Evolutionary conservation across 306 rosid species (phyloP).

Genomic region (Cucumis cinereus): DNA sequence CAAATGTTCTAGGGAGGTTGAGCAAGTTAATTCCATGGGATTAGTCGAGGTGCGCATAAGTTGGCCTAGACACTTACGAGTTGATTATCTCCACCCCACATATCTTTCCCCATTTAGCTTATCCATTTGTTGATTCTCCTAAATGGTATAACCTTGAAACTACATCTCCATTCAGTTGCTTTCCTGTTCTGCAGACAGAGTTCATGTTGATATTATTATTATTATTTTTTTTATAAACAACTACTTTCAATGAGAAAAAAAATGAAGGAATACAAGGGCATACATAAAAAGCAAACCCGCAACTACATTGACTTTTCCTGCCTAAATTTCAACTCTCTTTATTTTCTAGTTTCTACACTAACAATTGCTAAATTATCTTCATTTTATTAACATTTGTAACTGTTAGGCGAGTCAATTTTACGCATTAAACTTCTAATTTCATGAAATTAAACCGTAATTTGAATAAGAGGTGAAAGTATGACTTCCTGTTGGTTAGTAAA

Average conservation of each 20-base stretch:
- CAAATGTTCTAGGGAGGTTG: neutral
- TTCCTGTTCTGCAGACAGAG: neutral
- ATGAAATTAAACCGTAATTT: neutral
- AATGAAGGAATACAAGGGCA: no score
- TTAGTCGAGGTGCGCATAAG: no score
- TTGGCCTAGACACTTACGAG: neutral
- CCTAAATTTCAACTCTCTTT: neutral
- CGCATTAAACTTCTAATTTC: neutral
- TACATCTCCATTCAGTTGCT: neutral
- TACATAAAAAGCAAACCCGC: no score
- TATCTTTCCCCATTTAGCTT: neutral
- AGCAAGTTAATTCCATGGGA: no score
- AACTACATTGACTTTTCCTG: neutral
- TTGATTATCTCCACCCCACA: neutral
- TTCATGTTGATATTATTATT: neutral
- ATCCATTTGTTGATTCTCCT: neutral
- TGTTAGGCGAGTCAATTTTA: neutral
- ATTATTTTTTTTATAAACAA: no score
- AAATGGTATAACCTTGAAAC: neutral
- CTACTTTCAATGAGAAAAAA: no score
- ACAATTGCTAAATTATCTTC: neutral
- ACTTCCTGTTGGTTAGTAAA: neutral
- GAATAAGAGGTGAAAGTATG: neutral
- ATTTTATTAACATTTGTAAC: neutral
- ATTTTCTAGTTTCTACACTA: neutral